Evolutionary conservation across 352 stramenopile species (phyloP).

Genomic region (Thalassiosira oceanica): DNA sequence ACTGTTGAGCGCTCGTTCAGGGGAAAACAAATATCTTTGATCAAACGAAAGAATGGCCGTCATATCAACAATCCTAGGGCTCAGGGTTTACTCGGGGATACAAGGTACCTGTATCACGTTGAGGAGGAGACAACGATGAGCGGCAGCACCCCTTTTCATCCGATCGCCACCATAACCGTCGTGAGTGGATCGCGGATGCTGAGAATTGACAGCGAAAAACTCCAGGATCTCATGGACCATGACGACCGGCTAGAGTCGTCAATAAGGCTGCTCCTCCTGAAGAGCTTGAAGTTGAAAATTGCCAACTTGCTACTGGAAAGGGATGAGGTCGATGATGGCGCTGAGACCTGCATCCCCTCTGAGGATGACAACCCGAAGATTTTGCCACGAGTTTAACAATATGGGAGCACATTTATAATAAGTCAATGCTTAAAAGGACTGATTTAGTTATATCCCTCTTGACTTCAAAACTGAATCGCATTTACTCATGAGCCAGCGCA

Average conservation of each 20-base stretch:
- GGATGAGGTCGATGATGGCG: too few species aligned
- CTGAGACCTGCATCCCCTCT: too few species aligned
- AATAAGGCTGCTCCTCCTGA: slow-evolving; percentile 19
- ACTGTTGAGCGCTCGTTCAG: slow-evolving; percentile 9
- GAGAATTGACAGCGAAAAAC: slow-evolving; percentile 20
- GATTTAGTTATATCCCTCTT: slow-evolving; percentile 22
- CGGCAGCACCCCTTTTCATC: background rate
- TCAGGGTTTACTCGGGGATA: slow-evolving; percentile 19
- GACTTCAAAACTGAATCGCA: slow-evolving; percentile 41
- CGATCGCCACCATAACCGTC: slow-evolving; percentile 20
- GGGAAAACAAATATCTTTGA: slow-evolving; percentile 6
- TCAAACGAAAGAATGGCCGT: slow-evolving; percentile 7
- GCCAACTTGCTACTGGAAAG: slow-evolving; percentile 9
- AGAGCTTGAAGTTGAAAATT: slow-evolving; percentile 31
- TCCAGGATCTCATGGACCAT: slow-evolving; percentile 33
- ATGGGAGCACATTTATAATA: too few species aligned
- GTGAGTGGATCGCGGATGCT: slow-evolving; percentile 10
- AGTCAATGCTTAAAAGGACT: too few species aligned
- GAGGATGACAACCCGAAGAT: too few species aligned
- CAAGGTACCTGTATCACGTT: slow-evolving; percentile 18
- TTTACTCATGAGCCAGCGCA: slow-evolving; percentile 59
- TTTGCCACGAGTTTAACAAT: too few species aligned
- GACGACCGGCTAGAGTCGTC: slow-evolving; percentile 21
- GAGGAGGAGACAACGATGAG: slow-evolving; percentile 1
- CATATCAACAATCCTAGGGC: slow-evolving; percentile 21